Evolutionary conservation across 495 filamentous ascomycete genomes (phyloP), one percentile per base, ranked within the genome.

Genomic region (Elaphomyces granulatus): DNA sequence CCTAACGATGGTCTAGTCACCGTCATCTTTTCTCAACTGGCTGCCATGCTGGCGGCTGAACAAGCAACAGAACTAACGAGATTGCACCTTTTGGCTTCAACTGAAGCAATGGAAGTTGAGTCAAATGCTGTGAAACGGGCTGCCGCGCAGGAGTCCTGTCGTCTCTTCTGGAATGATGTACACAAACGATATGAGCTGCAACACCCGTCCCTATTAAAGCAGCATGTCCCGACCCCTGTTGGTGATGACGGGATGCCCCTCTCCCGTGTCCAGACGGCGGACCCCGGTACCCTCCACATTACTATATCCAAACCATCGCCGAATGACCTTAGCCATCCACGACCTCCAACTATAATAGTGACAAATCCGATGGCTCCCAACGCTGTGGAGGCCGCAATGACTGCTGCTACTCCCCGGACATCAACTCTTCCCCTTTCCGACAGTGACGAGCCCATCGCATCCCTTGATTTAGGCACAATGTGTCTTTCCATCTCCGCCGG

Each of bases 1-100:
- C 76, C 73, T 12, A 67, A 77, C 44, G 75, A 82, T 51, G 80
- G 78, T 6, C 68, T 85, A 2, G 67, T 87, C n/a, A 74, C 79
- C 0, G 66, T 76, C n/a, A 68, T 88, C 20, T 83, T 80, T 55
- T 80, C 83, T 0, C 64, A 69, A 16, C 66, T 76, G 10, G 82
- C 83, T 1, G 71, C 79, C 2, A 75, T 80, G 48, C 71, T 83
- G 32, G 80, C 77, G 2, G 65, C 82, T 26, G 80, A 84, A 15
- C 65, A 74, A 20, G 72, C 77, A 16, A 59, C 58, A 9, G 61
- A 71, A 38, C 43, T 65, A 38, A 45, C 65, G 45, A 50, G 58
- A 40, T 31, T 65, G 40, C 56, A 67, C 40, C 40, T 51, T 20
- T 52, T 75, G n/a, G 48, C 57, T 1, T 54, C 48, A 40, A 58